Percentiles rank a stretch among this genome's conserved stretches.
These are phyloP conservation scores for Nakazawaea ishiwadae DNA, from an alignment of 805 yeast species.

Conservation along the genomic window DNA sequence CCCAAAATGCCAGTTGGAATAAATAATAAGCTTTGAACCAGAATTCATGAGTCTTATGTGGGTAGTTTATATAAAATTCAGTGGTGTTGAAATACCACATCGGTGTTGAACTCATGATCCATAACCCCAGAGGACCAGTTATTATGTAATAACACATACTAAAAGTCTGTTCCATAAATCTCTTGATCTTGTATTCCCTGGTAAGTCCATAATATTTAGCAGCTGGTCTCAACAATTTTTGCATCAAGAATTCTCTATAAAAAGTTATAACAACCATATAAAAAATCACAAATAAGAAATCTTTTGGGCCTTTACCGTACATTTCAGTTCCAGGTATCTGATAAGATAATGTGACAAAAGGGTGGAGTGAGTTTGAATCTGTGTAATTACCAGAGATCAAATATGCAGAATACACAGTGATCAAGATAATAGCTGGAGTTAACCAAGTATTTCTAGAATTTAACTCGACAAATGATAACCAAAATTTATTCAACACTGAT, in stretches of 20 bases:
- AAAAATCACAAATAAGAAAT: constrained; percentile 71
- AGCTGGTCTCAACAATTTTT: constrained; percentile 67
- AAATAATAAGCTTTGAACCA: constrained; percentile 78
- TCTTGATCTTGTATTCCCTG: constrained; percentile 51
- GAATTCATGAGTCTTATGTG: constrained; percentile 71
- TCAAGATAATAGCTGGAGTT: constrained; percentile 50
- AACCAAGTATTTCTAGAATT: constrained; percentile 67
- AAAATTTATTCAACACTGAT: constrained; percentile 52
- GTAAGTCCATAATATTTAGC: constrained; percentile 51
- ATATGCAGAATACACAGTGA: constrained; percentile 37
- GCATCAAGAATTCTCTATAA: constrained; percentile 87
- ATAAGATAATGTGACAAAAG: constrained; percentile 64
- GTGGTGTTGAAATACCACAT: constrained; percentile 87
- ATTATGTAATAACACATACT: constrained; percentile 74
- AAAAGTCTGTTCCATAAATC: constrained; percentile 94
- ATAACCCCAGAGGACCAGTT: constrained; percentile 83
- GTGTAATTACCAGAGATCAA: constrained; percentile 54
- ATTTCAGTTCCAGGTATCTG: constrained; percentile 50
- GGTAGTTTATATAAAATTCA: constrained; percentile 74
- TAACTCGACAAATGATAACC: constrained; percentile 56
- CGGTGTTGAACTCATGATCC: constrained; percentile 79
- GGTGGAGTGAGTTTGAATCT: constrained; percentile 54
- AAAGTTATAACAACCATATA: constrained; percentile 88
- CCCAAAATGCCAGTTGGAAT: constrained; percentile 96
- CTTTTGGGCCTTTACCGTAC: constrained; percentile 87